A percentile compares a stretch with the other conserved stretches of the same genome.
These are phyloP conservation scores for Nakataea oryzae DNA, from an alignment of 2,329 filamentous ascomycete genomes.

Conservation along the genomic window DNA sequence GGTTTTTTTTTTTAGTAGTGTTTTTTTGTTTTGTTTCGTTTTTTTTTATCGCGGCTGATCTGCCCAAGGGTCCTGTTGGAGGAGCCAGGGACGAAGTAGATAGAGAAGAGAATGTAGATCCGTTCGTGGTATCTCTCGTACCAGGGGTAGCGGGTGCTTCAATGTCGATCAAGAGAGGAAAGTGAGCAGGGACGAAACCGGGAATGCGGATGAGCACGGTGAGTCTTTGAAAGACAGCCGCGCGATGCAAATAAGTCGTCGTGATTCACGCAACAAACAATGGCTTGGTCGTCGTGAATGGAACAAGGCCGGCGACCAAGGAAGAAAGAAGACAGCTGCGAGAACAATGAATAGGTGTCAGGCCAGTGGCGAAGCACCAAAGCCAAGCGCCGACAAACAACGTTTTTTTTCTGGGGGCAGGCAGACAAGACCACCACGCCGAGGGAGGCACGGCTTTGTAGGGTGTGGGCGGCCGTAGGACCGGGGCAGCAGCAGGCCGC, in stretches of 20 bases:
- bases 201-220: not conserved
- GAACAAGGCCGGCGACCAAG: not conserved
- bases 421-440: too few species aligned
- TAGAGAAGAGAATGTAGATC: not conserved
- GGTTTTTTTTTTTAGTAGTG: not conserved
- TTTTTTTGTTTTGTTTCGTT: not conserved
- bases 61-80: not conserved
- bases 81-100: not conserved
- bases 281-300: not conserved
- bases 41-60: not conserved
- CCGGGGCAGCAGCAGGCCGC: not conserved
- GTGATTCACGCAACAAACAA: constrained; percentile 5
- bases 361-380: not conserved
- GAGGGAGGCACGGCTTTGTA: too few species aligned
- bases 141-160: not conserved
- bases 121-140: not conserved
- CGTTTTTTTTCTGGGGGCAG: not conserved
- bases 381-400: not conserved
- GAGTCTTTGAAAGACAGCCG: not conserved
- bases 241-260: not conserved
- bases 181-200: not conserved
- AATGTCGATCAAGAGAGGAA: not conserved
- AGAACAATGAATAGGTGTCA: not conserved
- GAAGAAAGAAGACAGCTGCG: not conserved
- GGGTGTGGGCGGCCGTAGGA: too few species aligned